Base-by-base conservation (phyloP, 2,329 filamentous ascomycete genomes). In the Fusarium devonianum region DNA sequence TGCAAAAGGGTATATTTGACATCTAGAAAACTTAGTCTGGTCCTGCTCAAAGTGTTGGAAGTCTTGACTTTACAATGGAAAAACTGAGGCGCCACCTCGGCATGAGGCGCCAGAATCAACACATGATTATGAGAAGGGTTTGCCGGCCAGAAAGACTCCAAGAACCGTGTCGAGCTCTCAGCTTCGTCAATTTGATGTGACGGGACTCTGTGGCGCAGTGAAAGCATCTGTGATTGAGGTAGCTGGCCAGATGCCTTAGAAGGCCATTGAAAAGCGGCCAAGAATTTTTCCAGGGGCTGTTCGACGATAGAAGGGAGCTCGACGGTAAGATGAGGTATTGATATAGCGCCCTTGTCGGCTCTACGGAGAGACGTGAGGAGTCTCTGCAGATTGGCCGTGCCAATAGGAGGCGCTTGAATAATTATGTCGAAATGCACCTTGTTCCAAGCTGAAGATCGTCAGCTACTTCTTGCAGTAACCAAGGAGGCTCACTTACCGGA, bases 141-240 rank as follows among this genome's bases (percentile, higher is more conserved):
- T 3, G 77, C 73, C 2, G 94, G 92, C 79, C 92, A 97, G 69
- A 96, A 96, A 0, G 90, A 88, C 73, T 97, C 92, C 5, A 96
- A 74, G 49, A 93, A 89, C 17, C 87, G 85, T 12, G 87, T 77
- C 0, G 90, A 86, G 46, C 87, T 86, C 60, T 92, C 87, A 56
- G 89, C 84, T 32, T 88, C 79, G 5, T 78, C 84, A 54, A 87
- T 65, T 35, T 76, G 77, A 36, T 80, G 75, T 26, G 77, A 78
- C 9, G 83, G 76, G 32, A 97, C 86, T 21, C 90, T 87, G 56
- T 89, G 90, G 18, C 89, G 85, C 13, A 97, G 73, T 1, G 85
- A 87, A 12, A 97, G 73, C 67, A 79, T 77, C 38, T 75, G 78
- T n/a, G 74, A 70, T 53, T 72, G 72, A 16, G 69, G 76, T 38